These are phyloP conservation scores for Apium graveolens DNA, from an alignment of 129 eudicot species.

Conservation along the genomic window DNA sequence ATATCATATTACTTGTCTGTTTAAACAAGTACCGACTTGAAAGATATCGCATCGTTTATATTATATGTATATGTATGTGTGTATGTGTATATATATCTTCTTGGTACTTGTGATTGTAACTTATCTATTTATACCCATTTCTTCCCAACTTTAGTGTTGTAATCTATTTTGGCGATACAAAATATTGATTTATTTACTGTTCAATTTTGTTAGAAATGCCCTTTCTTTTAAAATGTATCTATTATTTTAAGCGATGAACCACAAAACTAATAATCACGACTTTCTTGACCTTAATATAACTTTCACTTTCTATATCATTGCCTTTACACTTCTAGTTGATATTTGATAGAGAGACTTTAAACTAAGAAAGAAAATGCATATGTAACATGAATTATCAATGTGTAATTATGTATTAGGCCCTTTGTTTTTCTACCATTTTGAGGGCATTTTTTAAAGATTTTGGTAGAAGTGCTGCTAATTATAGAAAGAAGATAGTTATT, in stretches of 20 bases:
- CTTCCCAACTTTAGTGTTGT: background rate
- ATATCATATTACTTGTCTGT: background rate
- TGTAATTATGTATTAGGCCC: background rate
- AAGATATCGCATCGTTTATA: background rate
- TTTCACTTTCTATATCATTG: background rate
- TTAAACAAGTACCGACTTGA: background rate
- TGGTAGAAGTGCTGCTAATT: background rate
- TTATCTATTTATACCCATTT: background rate
- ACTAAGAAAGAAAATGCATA: background rate
- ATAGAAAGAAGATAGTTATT: background rate
- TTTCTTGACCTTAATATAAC: background rate
- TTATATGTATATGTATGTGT: no score
- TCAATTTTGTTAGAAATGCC: no score
- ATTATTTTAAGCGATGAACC: no score
- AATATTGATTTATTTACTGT: no score
- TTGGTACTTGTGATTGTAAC: background rate
- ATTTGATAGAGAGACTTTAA: no score
- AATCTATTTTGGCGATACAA: background rate
- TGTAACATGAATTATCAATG: no score
- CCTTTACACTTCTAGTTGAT: background rate
- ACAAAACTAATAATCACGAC: no score
- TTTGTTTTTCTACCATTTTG: background rate
- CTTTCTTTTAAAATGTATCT: no score
- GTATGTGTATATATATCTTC: no score
- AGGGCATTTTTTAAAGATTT: background rate